Percentiles rank a stretch among this genome's conserved stretches.
Conservation (phyloP, 805 yeast species). For the Schizosaccharomyces octosporus region DNA sequence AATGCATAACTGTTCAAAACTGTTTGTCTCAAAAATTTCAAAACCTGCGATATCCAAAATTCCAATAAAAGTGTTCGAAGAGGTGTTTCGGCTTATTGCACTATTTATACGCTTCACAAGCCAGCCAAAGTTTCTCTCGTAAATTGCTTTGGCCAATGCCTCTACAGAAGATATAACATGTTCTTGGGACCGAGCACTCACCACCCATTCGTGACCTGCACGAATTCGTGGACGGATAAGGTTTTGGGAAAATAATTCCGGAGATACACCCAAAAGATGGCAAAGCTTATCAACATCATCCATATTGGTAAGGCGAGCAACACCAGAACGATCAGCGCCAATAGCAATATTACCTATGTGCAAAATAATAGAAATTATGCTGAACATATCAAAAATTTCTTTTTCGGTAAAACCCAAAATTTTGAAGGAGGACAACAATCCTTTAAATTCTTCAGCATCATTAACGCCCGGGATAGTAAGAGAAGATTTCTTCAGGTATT, state of each 20-base stretch:
- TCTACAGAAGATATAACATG: conserved; percentile 68
- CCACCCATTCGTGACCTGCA: conserved; percentile 72
- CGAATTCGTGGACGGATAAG: conserved; percentile 60
- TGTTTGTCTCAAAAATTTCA: conserved; percentile 84
- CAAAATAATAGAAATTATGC: conserved; percentile 46
- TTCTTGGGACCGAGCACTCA: conserved; percentile 48
- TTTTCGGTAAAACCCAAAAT: conserved; percentile 41
- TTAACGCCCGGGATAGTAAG: conserved; percentile 44
- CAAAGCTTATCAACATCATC: conserved; percentile 29
- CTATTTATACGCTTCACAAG: conserved; percentile 55
- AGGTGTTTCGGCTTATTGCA: conserved; percentile 27
- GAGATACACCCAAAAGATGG: conserved; percentile 37
- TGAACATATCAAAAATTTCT: conserved; percentile 36
- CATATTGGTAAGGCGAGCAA: conserved; percentile 38
- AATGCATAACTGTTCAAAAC: conserved; percentile 91
- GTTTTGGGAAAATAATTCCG: conserved; percentile 29
- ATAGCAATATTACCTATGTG: conserved; percentile 72
- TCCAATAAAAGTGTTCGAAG: conserved; percentile 34
- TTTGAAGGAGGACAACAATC: conserved; percentile 39
- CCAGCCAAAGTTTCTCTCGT: conserved; percentile 59
- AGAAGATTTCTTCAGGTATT: conserved; percentile 34
- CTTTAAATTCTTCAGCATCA: conserved; percentile 43
- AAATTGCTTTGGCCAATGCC: conserved; percentile 66
- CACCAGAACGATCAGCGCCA: conserved; percentile 32
- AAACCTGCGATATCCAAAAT: conserved; percentile 93